Evolutionary conservation across 2,329 filamentous ascomycete species (phyloP), one percentile per base, ranked within the genome.

Genomic region (Corinectria fuckeliana): DNA sequence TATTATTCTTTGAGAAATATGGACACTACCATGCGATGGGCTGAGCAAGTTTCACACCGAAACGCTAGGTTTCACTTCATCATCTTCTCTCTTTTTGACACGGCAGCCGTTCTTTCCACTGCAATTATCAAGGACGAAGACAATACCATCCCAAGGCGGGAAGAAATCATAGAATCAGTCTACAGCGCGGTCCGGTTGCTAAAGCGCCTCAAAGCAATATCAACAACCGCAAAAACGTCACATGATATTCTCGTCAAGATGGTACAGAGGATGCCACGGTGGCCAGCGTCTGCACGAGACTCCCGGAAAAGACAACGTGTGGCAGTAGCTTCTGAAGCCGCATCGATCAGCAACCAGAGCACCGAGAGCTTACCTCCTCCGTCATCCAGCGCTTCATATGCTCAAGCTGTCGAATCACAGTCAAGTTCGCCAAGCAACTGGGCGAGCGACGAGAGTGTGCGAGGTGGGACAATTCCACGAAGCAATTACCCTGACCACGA

Each of bases 1-100:
- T 72, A 79, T 8, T 76, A 79, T 41, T 75, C 78, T 1, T 64
- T 83, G 3, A 77, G 75, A 11, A 65, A 82, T 5, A 70, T 84
- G 26, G 67, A 72, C 5, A 75, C 76, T 0, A 74, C 79, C 6
- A 75, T 72, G 2, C 62, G 69, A 23, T 76, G 83, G 48, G 79
- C 81, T 41, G 74, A 81, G 5, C 74, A 78, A 20, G 75, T 78
- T 32, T 77, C 76, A 8, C 78, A 78, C 0, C 73, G 78, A 25
- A 80, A 83, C 30, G 78, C 79, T 2, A 79, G 82, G 21, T 81
- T 83, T 30, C 80, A 84, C 58, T 77, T 83, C 50, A 80, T 82
- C 14, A 79, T 81, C 0, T 85, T 84, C 51, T 74, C 78, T 4
- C 76, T 83, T 23, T 84, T 85, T 54, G 81, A 85, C 56, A 82